A percentile compares a stretch with the other conserved stretches of the same genome.
Conservation (phyloP, 2,329 filamentous ascomycete genomes). For the Ploettnerulaceae sp. region DNA sequence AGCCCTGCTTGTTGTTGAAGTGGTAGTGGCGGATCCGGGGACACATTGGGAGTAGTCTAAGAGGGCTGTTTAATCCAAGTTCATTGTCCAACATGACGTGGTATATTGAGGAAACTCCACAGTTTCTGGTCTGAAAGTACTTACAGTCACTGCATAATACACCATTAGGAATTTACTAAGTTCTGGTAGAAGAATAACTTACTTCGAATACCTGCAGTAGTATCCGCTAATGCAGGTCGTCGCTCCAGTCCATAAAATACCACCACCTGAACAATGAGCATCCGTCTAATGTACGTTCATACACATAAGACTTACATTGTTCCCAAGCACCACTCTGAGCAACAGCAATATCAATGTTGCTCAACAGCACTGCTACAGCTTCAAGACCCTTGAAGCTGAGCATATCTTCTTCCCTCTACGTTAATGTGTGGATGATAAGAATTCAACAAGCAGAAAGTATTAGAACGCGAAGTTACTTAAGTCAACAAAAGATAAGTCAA, state of each 20-base stretch:
- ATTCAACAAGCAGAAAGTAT: no score
- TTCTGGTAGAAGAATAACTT: background rate
- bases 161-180: background rate
- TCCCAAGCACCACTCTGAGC: slow-evolving; percentile 19
- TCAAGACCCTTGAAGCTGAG: slow-evolving; percentile 20
- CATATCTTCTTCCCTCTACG: no score
- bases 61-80: no score
- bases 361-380: slow-evolving; percentile 19
- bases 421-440: no score
- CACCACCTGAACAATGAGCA: slow-evolving; percentile 27
- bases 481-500: no score
- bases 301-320: slow-evolving; percentile 18
- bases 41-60: slow-evolving; percentile 28
- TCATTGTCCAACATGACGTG: no score
- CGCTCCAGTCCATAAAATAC: slow-evolving; percentile 28
- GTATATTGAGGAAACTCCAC: background rate
- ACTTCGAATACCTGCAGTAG: slow-evolving; percentile 24
- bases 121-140: background rate
- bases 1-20: slow-evolving; percentile 6
- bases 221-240: slow-evolving; percentile 32
- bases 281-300: background rate
- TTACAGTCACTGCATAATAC: slow-evolving; percentile 2
- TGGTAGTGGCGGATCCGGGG: slow-evolving; percentile 7
- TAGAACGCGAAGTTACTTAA: no score
- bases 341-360: slow-evolving; percentile 16